Evolutionary conservation across 768 basidiomycete species (phyloP), one percentile per base, ranked within the genome.

Genomic region (Suillus placidus): DNA sequence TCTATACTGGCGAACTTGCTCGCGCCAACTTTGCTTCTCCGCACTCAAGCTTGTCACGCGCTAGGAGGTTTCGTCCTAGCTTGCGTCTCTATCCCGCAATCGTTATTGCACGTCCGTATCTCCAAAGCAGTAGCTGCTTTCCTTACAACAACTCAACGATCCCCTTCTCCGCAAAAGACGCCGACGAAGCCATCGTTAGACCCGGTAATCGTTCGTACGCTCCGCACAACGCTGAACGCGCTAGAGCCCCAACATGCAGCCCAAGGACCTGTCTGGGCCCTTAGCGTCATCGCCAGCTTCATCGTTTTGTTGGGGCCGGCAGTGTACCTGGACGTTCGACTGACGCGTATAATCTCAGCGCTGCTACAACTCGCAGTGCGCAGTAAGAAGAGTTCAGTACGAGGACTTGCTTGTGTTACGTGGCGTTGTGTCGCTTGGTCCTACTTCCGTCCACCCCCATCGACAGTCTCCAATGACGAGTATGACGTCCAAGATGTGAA

Each of bases 181-280:
- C 74, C 82, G 3, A 75, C 72, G 9, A 78, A 80, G 58, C 63
- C 70, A 45, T 62, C 70, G 4, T 68, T 75, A 13, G 89, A 90
- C 56, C 76, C 87, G 1, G 42, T 77, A 4, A 88, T 93, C 65
- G 74, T 88, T 43, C 86, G 88, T 60, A 90, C 89, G 1, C 80
- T 93, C 6, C 86, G 89, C 34, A 86, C 86, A 1, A 90, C 88
- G 1, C 77, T 93, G 55, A 76, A 76, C 18, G 80, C 83, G 1
- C 74, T 79, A 4, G 87, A 90, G 7, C 88, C 88, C 2, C 73
- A 76, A 7, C 84, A 88, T 66, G 84, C 84, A 9, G 89, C 91
- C 1, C 88, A 92, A 70, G 91, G 91, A 1, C 91, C 93, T 10
- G 87, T 90, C 1, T 94, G 93, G 93, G 88, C 84, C 6, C 79